A percentile compares a stretch with the other conserved stretches of the same genome.
Conservation (phyloP, 2,329 filamentous ascomycete species). For the Xylariaceae sp. region DNA sequence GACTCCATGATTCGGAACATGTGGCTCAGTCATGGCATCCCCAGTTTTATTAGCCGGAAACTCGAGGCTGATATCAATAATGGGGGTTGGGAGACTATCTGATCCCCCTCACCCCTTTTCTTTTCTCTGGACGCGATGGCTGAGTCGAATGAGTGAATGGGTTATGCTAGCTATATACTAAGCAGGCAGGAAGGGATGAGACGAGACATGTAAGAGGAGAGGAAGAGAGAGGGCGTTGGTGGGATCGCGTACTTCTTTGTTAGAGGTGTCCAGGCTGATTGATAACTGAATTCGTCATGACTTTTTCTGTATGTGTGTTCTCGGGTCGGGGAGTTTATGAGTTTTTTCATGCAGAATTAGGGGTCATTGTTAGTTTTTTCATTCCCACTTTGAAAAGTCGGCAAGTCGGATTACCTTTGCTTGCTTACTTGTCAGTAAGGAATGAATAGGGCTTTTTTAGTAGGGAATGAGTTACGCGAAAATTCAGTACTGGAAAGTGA, state of each 20-base stretch:
- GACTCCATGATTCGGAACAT: constrained; percentile 79
- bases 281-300: neutral
- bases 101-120: constrained; percentile 19
- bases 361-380: neutral
- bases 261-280: neutral
- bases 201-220: neutral
- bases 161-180: neutral
- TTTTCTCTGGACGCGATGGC: neutral
- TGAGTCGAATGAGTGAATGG: neutral
- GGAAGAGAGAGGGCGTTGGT: neutral
- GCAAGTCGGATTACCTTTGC: neutral
- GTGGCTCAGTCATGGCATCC: constrained; percentile 82
- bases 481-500: too few relatives aligned
- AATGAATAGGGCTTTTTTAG: too few relatives aligned
- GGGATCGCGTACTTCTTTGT: neutral
- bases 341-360: neutral
- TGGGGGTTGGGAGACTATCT: constrained; percentile 90
- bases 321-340: neutral
- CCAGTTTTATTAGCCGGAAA: constrained; percentile 82
- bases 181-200: neutral
- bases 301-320: neutral
- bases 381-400: neutral
- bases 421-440: too few relatives aligned
- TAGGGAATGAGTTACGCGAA: too few relatives aligned
- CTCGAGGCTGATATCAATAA: constrained; percentile 95